Base-by-base conservation (phyloP, 2,329 filamentous ascomycete genomes). In the Podosphaera xanthii region DNA sequence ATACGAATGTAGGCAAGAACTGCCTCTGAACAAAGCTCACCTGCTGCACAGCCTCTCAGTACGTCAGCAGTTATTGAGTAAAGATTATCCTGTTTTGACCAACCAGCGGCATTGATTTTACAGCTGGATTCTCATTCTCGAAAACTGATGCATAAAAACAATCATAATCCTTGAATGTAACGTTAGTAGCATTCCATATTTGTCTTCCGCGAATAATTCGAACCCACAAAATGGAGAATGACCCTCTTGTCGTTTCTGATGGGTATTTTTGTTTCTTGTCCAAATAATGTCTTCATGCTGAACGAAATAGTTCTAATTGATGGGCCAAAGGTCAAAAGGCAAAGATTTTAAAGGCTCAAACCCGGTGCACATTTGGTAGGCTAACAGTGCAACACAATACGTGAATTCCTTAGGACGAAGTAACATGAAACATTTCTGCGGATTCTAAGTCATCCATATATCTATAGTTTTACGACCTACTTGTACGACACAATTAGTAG, bases 111-210 rank as follows among this genome's bases (percentile, higher is more conserved):
- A 85, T 72, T 0, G 77, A 75, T 67, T 81, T 87, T 60, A 96
- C 74, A 2, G 77, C 74, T 0, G 89, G 87, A 63, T 86, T 82
- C 68, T 86, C 84, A 63, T 84, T 83, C 72, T 96, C 89, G 64
- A 92, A 84, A 7, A 69, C 89, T 57, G 88, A 87, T 31, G 90
- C 90, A 70, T 97, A 97, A 75, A 97, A 97, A 74, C 87, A 94
- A 73, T 91, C 87, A 69, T 89, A 87, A 70, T 87, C 82, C 81
- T 84, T 59, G 14, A 22, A 22, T 22, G 22, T 22, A 22, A 22
- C 22, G 22, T 22, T 1, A 31, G 22, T 38, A 22, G 54, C 12
- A 9, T 57, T 54, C 33, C 31, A 30, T 10, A 34, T 22, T 53
- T 33, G n/a, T 46, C 55, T 31, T 1, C 12, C n/a, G 53, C 10